phyloP scores from a whole-genome alignment of 176 grass and related monocot genomes.

The Rhynchospora breviuscula region DNA sequence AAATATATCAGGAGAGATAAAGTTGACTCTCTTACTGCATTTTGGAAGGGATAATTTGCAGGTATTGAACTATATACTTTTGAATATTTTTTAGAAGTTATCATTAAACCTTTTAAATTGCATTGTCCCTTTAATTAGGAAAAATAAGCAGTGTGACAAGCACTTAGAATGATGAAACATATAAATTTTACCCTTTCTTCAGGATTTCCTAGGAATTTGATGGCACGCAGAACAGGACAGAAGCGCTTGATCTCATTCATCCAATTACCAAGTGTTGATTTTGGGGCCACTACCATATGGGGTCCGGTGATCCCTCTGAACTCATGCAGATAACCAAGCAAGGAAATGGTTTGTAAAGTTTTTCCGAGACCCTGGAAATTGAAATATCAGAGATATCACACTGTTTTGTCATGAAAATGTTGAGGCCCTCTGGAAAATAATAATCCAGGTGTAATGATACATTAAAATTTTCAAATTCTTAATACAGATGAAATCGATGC shows the following conservation, averaged over 20 bases:
- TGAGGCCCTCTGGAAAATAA: too few species aligned
- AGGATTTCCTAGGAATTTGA: conserved; percentile 91
- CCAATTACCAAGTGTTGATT: conserved; percentile 99
- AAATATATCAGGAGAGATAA: too few species aligned
- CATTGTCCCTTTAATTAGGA: conserved; percentile 1
- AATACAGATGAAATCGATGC: too few species aligned
- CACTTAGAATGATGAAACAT: neutral
- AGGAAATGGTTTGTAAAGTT: conserved; percentile 96
- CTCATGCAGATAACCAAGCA: conserved; percentile 87
- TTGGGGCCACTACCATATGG: conserved; percentile 97
- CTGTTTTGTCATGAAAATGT: neutral
- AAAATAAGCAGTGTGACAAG: neutral
- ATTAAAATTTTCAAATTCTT: too few species aligned
- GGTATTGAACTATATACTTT: too few species aligned
- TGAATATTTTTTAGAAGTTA: neutral
- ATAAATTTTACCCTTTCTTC: conserved; percentile 77
- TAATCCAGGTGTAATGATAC: too few species aligned
- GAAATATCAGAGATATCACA: neutral
- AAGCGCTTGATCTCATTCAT: conserved; percentile 93
- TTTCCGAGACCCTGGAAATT: conserved; percentile 82
- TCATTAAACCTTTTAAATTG: neutral
- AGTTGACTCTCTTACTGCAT: too few species aligned
- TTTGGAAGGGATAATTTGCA: too few species aligned
- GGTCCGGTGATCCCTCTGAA: conserved; percentile 95
- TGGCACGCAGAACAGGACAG: conserved; percentile 71